These are phyloP conservation scores for Yarrowia sp. DNA, from an alignment of 805 yeast genomes.

Conservation along the genomic window DNA sequence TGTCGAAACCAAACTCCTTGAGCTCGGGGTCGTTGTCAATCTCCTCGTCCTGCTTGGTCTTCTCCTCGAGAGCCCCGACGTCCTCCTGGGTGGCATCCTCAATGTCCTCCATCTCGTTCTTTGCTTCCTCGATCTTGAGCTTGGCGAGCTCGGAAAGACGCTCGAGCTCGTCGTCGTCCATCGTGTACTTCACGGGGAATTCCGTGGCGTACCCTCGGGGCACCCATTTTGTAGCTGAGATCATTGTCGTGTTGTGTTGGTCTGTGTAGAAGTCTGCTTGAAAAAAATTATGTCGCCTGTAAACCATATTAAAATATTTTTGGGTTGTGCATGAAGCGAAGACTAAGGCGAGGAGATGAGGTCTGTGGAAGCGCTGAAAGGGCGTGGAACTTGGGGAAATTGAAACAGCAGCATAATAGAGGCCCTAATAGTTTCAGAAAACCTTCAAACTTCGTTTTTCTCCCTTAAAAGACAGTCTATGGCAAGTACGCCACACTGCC, in stretches of 20 bases:
- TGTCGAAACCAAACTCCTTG: conserved; percentile 82
- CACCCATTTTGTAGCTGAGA: conserved; percentile 92
- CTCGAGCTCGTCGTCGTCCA: conserved; percentile 89
- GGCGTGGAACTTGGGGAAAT: too few relatives aligned
- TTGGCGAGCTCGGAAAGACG: conserved; percentile 84
- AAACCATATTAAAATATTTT: conserved; percentile 18
- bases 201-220: conserved; percentile 95
- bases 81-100: conserved; percentile 39
- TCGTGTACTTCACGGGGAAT: conserved; percentile 82
- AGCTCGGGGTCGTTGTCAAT: conserved; percentile 43
- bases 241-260: conserved; percentile 48
- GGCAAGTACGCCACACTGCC: not conserved
- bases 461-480: too few relatives aligned
- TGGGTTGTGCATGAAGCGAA: conserved; percentile 1
- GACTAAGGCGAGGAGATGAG: not conserved
- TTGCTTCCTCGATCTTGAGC: conserved; percentile 74
- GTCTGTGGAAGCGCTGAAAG: not conserved
- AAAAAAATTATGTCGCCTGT: conserved; percentile 14
- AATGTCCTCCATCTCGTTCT: conserved; percentile 51
- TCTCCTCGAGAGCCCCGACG: conserved; percentile 30
- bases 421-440: too few relatives aligned
- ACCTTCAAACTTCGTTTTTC: too few relatives aligned
- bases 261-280: not conserved
- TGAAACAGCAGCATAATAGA: too few relatives aligned
- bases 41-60: conserved; percentile 26